Percentiles rank a stretch among this genome's conserved stretches.
Evolutionary conservation across 169 alveolate species (phyloP).

Genomic region (Cryptosporidium andersoni): DNA sequence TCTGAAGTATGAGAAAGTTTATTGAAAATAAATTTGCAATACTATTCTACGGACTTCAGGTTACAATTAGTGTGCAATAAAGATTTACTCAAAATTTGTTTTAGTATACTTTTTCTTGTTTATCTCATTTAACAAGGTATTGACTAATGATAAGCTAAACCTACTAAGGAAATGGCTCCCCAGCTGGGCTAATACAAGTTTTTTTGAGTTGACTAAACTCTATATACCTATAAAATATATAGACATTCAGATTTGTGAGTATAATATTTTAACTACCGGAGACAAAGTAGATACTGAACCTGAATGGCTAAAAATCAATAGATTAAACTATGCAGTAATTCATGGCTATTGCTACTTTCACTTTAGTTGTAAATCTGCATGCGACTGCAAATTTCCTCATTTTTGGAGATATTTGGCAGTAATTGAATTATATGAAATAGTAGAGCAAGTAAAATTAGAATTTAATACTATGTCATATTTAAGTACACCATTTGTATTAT

Average conservation of each 20-base stretch:
- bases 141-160: background rate
- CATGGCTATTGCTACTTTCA: constrained; percentile 55
- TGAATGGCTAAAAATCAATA: constrained; percentile 31
- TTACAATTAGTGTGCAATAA: background rate
- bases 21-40: background rate
- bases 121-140: background rate
- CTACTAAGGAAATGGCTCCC: constrained; percentile 44
- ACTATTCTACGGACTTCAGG: background rate
- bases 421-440: constrained; percentile 14
- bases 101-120: background rate
- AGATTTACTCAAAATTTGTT: background rate
- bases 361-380: background rate
- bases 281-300: constrained; percentile 25
- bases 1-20: background rate
- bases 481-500: background rate
- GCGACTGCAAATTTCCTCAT: constrained; percentile 23
- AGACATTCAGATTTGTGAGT: background rate
- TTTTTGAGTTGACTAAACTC: constrained; percentile 13
- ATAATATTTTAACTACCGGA: constrained; percentile 39
- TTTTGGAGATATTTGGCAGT: constrained; percentile 64
- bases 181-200: constrained; percentile 14
- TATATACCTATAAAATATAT: constrained; percentile 4
- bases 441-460: background rate
- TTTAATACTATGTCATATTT: background rate
- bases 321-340: constrained; percentile 18